These are phyloP conservation scores for Penicillium hesseltinei DNA, from an alignment of 2,329 filamentous ascomycete genomes.

Conservation along the genomic window DNA sequence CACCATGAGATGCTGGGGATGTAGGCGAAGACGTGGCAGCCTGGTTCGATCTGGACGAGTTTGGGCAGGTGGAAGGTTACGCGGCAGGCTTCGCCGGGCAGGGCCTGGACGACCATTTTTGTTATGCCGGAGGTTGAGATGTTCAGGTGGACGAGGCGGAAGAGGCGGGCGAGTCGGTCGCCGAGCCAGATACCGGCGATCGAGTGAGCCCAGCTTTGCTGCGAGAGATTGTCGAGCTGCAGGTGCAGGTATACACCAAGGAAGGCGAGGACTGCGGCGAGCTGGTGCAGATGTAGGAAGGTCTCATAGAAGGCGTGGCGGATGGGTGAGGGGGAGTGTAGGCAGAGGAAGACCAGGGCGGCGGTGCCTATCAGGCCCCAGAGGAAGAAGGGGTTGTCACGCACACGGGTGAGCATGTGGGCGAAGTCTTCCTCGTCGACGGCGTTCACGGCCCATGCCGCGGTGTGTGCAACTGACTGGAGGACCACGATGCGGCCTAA, in stretches of 20 bases:
- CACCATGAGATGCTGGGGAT: conserved; percentile 51
- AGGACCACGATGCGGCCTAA: conserved; percentile 72
- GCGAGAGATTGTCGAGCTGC: conserved; percentile 41
- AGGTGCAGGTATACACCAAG: conserved; percentile 48
- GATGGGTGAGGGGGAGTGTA: conserved; percentile 61
- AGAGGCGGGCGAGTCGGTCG: conserved; percentile 48
- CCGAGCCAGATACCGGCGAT: conserved; percentile 41
- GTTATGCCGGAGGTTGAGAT: conserved; percentile 51
- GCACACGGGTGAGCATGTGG: conserved; percentile 35
- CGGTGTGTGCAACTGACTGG: conserved; percentile 68
- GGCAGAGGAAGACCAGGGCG: conserved; percentile 40
- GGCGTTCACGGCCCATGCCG: conserved; percentile 75
- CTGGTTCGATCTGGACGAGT: conserved; percentile 53
- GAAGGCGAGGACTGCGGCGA: conserved; percentile 44
- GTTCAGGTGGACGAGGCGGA: conserved; percentile 55
- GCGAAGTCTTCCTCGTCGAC: conserved; percentile 32
- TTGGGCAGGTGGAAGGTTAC: conserved; percentile 60
- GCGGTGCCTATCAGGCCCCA: conserved; percentile 48
- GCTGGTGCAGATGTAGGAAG: conserved; percentile 58
- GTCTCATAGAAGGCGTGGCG: conserved; percentile 97
- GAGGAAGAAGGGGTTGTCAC: conserved; percentile 41
- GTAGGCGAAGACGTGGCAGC: conserved; percentile 61
- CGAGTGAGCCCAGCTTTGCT: conserved; percentile 39
- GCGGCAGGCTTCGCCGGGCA: conserved; percentile 59
- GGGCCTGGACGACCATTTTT: conserved; percentile 56